Evolutionary conservation across 75 land plant genomes (phyloP).

Genomic region (Azolla pinnata): DNA sequence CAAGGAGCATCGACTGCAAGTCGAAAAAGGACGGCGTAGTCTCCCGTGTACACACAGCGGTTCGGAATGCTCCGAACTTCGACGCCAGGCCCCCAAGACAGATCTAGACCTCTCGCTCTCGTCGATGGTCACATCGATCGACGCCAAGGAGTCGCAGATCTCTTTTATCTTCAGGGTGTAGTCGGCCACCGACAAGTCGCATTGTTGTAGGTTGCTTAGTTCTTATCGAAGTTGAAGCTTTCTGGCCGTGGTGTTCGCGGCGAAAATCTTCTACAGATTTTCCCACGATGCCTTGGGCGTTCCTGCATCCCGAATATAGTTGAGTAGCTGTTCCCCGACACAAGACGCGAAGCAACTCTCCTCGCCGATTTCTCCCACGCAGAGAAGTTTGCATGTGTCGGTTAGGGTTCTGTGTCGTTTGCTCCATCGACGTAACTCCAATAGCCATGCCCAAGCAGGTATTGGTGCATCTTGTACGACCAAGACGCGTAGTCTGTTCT

Average conservation of each 20-base stretch:
- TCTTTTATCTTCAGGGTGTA: not conserved
- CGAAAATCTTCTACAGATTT: not conserved
- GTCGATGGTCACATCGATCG: not conserved
- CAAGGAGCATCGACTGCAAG: not conserved
- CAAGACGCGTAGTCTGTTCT: no score
- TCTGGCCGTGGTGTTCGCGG: not conserved
- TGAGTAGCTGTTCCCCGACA: no score
- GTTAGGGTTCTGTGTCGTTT: no score
- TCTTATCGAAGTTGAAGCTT: not conserved
- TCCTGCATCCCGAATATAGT: not conserved
- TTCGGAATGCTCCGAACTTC: not conserved
- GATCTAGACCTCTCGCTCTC: not conserved
- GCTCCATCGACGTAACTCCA: no score
- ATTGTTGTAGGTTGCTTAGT: not conserved
- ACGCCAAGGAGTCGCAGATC: not conserved
- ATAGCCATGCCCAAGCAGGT: no score
- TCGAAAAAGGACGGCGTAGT: not conserved
- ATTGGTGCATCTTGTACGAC: no score
- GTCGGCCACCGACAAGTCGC: not conserved
- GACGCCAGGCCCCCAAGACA: not conserved
- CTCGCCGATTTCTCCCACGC: no score
- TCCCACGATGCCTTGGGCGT: not conserved
- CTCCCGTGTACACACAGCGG: not conserved
- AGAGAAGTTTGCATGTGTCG: no score
- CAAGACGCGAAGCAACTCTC: no score